Conservation (phyloP, 225 moss, liverwort and hornwort species). For the Antitrichia curtipendula region DNA sequence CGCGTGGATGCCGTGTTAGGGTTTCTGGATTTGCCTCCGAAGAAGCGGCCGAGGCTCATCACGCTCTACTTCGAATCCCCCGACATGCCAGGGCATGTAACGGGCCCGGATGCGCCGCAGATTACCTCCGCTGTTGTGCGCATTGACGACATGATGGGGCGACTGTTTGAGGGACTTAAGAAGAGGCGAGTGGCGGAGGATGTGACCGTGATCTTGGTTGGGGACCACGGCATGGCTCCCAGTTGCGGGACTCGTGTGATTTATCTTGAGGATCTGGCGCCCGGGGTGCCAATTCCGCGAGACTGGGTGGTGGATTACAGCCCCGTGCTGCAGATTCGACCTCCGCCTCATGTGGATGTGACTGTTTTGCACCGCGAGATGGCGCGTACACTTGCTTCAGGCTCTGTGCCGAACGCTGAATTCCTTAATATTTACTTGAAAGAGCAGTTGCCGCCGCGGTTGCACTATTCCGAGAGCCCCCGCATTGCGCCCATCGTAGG, state of each 20-base stretch:
- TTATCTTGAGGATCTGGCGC: constrained; percentile 59
- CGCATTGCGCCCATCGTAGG: constrained; percentile 82
- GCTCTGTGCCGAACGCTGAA: constrained; percentile 55
- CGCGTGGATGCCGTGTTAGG: constrained; percentile 75
- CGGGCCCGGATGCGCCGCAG: constrained; percentile 75
- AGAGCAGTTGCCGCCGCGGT: constrained; percentile 75
- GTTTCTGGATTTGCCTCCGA: constrained; percentile 53
- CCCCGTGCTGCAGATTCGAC: constrained; percentile 62
- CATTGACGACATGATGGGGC: constrained; percentile 66
- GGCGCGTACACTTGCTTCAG: constrained; percentile 42
- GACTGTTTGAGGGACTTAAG: constrained; percentile 54
- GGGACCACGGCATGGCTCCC: constrained; percentile 87
- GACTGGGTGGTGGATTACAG: constrained; percentile 54
- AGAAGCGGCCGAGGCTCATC: constrained; percentile 48
- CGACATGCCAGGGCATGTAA: constrained; percentile 56
- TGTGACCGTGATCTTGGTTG: constrained; percentile 68
- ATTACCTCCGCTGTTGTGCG: constrained; percentile 56
- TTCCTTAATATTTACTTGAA: constrained; percentile 70
- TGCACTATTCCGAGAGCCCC: constrained; percentile 45
- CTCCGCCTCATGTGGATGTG: constrained; percentile 59
- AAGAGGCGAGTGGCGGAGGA: constrained; percentile 49
- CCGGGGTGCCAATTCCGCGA: constrained; percentile 31
- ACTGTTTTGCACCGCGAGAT: constrained; percentile 31
- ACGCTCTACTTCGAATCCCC: constrained; percentile 88
- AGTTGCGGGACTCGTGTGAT: constrained; percentile 61